phyloP scores from a whole-genome alignment of 2,329 filamentous ascomycete species.

The Calonectria ilicicola region DNA sequence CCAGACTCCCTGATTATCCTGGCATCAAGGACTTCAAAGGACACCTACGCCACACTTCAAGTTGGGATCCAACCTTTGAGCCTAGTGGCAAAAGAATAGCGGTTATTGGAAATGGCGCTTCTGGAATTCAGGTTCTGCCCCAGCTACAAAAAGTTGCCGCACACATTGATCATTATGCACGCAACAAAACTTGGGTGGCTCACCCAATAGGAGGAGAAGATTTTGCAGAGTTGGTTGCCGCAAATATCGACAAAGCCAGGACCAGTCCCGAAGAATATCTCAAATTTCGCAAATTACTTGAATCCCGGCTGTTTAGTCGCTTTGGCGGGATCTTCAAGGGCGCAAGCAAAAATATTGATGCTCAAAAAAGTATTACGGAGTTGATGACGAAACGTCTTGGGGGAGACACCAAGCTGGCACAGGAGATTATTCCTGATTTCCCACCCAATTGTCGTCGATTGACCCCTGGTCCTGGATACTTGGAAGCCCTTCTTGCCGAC shows the following conservation, averaged over 20 bases:
- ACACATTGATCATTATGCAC: constrained; percentile 10
- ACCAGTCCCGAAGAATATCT: constrained; percentile 13
- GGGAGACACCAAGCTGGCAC: neutral
- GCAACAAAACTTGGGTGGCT: constrained; percentile 15
- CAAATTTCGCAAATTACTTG: constrained; percentile 4
- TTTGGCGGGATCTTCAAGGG: constrained; percentile 9
- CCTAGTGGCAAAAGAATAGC: constrained; percentile 7
- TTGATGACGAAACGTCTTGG: constrained; percentile 11
- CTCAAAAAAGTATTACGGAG: neutral
- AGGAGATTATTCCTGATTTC: constrained; percentile 13
- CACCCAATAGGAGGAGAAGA: constrained; percentile 14
- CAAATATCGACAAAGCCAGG: constrained; percentile 3
- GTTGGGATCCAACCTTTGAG: constrained; percentile 11
- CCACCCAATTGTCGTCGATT: constrained; percentile 10
- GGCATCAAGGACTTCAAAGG: constrained; percentile 10
- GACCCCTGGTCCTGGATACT: constrained; percentile 9
- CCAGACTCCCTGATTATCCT: constrained; percentile 9
- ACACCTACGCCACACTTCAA: constrained; percentile 4
- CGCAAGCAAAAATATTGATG: neutral
- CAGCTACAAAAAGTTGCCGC: constrained; percentile 5
- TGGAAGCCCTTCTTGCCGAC: neutral
- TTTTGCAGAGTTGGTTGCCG: constrained; percentile 1
- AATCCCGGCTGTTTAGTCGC: constrained; percentile 3
- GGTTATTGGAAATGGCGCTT: constrained; percentile 8
- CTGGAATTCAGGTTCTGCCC: constrained; percentile 6